Evolutionary conservation across 2,329 filamentous ascomycete species (phyloP), one percentile per base, ranked within the genome.

Genomic region (Teratosphaeria gauchensis): DNA sequence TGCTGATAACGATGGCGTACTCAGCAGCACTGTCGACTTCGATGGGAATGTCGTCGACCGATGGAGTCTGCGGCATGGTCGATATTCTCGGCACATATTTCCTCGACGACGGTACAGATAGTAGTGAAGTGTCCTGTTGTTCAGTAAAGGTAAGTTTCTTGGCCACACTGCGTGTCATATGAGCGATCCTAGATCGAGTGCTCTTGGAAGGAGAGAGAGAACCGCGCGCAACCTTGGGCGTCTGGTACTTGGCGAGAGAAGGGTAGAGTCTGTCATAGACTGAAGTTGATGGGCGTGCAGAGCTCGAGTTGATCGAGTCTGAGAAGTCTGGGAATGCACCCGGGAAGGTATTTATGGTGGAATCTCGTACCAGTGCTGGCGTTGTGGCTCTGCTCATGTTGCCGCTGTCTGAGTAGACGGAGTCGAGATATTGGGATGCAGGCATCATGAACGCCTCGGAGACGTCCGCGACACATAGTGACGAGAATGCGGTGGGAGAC

Each of bases 1-100:
- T 99, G 57, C 91, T 96, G 24, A 99, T 81, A 11, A 99, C 78
- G 57, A 99, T 85, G 4, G 88, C 87, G 66, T 96, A 96, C 65
- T 96, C 90, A 57, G 87, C 84, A 21, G 82, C 82, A 0, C 80
- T 78, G 62, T 92, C 88, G 54, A 84, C 78, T 0, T 84, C 80
- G 0, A 95, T 79, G 4, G 81, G 77, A 51, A 95, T 78, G 56
- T 85, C 80, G 72, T 85, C 84, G 56, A 96, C 84, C 63, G 91
- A 85, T 8, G 92, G 92, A 5, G 80, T 76, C 59, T 87, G 84
- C 1, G 92, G 89, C 4, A 94, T 77, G 1, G 80, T 78, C n/a
- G 85, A 87, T 0, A 88, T 83, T 62, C 87, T 82, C 52, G 86
- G 85, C 4, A 89, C 79, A 55, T 85, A 80, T 64, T 74, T 74